These are phyloP conservation scores for Ustilago vetiveriae DNA, from an alignment of 1,284 basidiomycete genomes.

Conservation along the genomic window DNA sequence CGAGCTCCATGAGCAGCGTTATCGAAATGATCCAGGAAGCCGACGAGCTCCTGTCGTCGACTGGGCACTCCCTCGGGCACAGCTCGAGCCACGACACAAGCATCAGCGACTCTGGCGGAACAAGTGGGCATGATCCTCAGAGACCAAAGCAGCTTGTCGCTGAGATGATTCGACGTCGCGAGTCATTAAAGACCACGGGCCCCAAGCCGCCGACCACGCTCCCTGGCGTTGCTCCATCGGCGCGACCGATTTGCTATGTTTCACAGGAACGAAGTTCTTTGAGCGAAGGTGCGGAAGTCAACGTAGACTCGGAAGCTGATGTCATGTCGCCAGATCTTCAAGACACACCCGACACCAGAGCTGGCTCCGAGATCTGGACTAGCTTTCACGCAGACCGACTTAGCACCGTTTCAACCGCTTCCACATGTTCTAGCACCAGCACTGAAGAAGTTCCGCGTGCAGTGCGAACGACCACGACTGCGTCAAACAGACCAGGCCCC, in stretches of 20 bases:
- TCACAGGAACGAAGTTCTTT: background rate
- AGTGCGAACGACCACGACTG: background rate
- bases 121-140: conserved; percentile 34
- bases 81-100: conserved; percentile 23
- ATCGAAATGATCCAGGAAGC: conserved; percentile 34
- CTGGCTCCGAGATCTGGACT: conserved; percentile 43
- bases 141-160: conserved; percentile 17
- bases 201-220: conserved; percentile 5
- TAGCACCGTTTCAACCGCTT: conserved; percentile 34
- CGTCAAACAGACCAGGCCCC: background rate
- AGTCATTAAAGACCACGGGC: conserved; percentile 9
- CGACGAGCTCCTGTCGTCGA: conserved; percentile 36
- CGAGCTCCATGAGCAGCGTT: conserved; percentile 27
- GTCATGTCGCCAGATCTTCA: conserved; percentile 14
- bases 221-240: background rate
- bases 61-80: conserved; percentile 33
- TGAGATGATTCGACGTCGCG: conserved; percentile 17
- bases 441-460: conserved; percentile 1
- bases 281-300: background rate
- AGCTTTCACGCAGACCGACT: conserved; percentile 37
- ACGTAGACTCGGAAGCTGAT: background rate
- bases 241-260: background rate
- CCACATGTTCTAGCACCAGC: conserved; percentile 30
- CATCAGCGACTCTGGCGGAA: conserved; percentile 32
- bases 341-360: conserved; percentile 41